Evolutionary conservation across 2,329 filamentous ascomycete species (phyloP).

Genomic region (Metarhizium robertsii): DNA sequence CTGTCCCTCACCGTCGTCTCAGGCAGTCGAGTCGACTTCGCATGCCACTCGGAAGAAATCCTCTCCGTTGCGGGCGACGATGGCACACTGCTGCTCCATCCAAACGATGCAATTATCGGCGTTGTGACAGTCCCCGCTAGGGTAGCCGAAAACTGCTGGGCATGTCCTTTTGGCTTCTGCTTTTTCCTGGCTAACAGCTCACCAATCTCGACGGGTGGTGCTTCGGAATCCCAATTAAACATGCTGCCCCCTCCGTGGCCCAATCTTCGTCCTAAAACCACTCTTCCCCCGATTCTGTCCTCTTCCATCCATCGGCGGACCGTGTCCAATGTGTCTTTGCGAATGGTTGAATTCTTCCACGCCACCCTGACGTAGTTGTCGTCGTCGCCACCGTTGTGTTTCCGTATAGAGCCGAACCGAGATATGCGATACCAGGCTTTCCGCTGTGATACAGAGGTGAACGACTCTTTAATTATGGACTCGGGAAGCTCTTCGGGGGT

Average conservation of each 20-base stretch:
- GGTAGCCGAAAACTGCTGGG: conserved; percentile 13
- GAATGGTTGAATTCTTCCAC: conserved; percentile 47
- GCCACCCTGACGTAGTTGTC: conserved; percentile 50
- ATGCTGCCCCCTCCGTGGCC: conserved; percentile 35
- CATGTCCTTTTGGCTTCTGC: conserved; percentile 5
- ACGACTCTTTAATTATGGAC: conserved; percentile 40
- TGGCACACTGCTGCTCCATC: conserved; percentile 9
- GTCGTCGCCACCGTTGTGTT: conserved; percentile 46
- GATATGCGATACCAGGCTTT: conserved; percentile 58
- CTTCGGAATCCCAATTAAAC: conserved; percentile 53
- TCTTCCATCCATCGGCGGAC: conserved; percentile 60
- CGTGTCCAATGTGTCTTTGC: conserved; percentile 44
- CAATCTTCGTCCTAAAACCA: conserved; percentile 26
- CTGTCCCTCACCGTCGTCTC: background rate
- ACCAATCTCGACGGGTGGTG: conserved; percentile 38
- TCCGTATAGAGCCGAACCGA: conserved; percentile 47
- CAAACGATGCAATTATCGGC: conserved; percentile 20
- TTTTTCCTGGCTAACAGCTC: conserved; percentile 21
- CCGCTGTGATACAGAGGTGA: conserved; percentile 45
- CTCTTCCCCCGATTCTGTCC: conserved; percentile 47
- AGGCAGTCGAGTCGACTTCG: background rate
- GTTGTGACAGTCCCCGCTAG: conserved; percentile 14
- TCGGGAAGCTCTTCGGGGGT: conserved; percentile 32
- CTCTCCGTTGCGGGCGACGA: conserved; percentile 6
- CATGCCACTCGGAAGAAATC: background rate